Base-by-base conservation (phyloP, 768 basidiomycete species). In the Boletus eberwhitei region DNA sequence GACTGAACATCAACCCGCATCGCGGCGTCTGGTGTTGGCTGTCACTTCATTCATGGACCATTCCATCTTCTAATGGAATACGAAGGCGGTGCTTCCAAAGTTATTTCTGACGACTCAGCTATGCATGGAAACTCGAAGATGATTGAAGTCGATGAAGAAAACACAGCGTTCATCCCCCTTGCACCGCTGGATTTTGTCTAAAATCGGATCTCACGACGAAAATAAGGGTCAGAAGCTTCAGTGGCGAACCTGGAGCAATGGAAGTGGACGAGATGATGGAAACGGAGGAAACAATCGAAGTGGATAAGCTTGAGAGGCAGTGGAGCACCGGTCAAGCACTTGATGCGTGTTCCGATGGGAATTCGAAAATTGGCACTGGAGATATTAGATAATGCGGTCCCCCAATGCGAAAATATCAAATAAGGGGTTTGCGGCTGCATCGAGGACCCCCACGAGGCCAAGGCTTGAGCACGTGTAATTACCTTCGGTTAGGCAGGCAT, bases 61-160 rank as follows among this genome's bases (percentile, higher is more conserved):
- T 5, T 41, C 17, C 19, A 42, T 42, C 36, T 31, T 36, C 11
- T 9, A 43, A 64, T 50, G 40, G 51, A 54, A 52, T 8, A n/a
- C 21, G 24, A 35, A 59, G 36, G 50, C 19, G 13, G 29, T 14
- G 1, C 17, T 36, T 24, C 36, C 8, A n/a, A 22, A 5, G 22
- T 36, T 16, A 6, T 32, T 8, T 5, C 9, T 4, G n/a, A 41
- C 4, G 21, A 6, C 21, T 55, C 38, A 2, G 9, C 31, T 19
- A 21, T 12, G 4, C 13, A 22, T 24, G 3, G 2, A 13, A 38
- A 11, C 29, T 14, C 14, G 22, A 45, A 40, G 40, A 44, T 19
- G 31, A 43, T 32, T 37, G 39, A 42, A 38, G 9, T 36, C n/a
- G 32, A 43, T 8, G 14, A 13, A 6, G 17, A 16, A 14, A 37